Conservation (phyloP, 2,329 filamentous ascomycete genomes). For the Cercospora sesami region DNA sequence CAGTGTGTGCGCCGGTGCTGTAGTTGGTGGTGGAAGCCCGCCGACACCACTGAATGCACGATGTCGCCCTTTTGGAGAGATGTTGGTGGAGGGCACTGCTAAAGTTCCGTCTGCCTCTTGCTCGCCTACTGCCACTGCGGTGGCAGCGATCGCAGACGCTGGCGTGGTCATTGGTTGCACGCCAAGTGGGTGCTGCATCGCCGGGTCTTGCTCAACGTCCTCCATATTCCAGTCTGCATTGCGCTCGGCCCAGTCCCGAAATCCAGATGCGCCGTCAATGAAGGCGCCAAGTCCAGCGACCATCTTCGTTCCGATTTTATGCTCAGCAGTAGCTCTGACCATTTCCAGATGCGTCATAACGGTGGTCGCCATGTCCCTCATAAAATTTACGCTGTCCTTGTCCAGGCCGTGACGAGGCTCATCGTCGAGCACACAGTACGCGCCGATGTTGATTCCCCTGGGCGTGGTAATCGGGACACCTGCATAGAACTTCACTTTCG, state of each 20-base stretch:
- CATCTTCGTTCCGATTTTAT: slow-evolving; percentile 56
- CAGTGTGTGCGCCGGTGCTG: slow-evolving; percentile 9
- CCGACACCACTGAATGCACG: slow-evolving; percentile 11
- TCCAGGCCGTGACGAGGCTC: slow-evolving; percentile 54
- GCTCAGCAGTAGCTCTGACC: slow-evolving; percentile 35
- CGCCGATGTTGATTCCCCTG: slow-evolving; percentile 60
- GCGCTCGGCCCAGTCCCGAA: slow-evolving; percentile 26
- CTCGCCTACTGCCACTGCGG: slow-evolving; percentile 22
- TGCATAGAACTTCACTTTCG: slow-evolving; percentile 52
- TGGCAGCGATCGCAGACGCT: slow-evolving; percentile 22
- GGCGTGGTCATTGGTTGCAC: slow-evolving; percentile 22
- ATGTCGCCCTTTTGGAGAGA: slow-evolving; percentile 4
- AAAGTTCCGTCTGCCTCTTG: slow-evolving; percentile 17
- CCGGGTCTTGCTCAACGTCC: slow-evolving; percentile 23
- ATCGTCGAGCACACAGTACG: slow-evolving; percentile 61
- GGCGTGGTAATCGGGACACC: slow-evolving; percentile 48
- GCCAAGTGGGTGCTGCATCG: slow-evolving; percentile 21
- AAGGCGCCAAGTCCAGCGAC: slow-evolving; percentile 50
- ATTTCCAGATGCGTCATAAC: slow-evolving; percentile 63
- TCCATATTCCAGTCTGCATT: slow-evolving; percentile 24
- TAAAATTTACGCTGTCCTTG: slow-evolving; percentile 53
- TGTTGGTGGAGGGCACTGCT: slow-evolving; percentile 1
- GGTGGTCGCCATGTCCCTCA: slow-evolving; percentile 58
- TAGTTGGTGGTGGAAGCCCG: slow-evolving; percentile 10
- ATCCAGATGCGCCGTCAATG: slow-evolving; percentile 28